Percentiles rank a stretch among this genome's conserved stretches.
Evolutionary conservation across 495 filamentous ascomycete species (phyloP).

Genomic region (Pseudomonodictys pantanalensis): DNA sequence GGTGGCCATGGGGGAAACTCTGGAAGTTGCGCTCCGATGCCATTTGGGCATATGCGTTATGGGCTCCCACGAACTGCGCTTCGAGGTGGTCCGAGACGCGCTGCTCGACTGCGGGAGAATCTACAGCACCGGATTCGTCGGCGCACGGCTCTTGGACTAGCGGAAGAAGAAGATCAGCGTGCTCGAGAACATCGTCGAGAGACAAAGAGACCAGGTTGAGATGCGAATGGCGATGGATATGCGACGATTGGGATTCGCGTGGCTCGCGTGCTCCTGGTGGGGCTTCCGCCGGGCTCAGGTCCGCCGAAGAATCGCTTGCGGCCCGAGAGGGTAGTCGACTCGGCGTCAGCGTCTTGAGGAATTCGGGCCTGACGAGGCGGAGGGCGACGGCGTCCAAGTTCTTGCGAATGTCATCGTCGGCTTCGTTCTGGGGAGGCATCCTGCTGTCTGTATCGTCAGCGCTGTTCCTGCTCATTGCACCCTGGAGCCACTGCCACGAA

Average conservation of each 20-base stretch:
- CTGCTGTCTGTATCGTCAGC: no score
- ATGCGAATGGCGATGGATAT: constrained; percentile 21
- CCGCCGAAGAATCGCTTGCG: constrained; percentile 26
- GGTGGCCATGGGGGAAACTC: constrained; percentile 56
- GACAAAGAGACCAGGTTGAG: constrained; percentile 14
- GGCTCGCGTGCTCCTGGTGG: no score
- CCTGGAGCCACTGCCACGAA: no score
- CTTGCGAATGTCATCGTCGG: no score
- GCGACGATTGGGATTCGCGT: no score
- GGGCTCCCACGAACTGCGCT: constrained; percentile 15
- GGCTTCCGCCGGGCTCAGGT: constrained; percentile 12
- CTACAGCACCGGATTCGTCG: no score
- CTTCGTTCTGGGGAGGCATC: no score
- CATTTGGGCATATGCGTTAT: constrained; percentile 31
- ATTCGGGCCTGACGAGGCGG: constrained; percentile 17
- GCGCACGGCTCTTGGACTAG: constrained; percentile 22
- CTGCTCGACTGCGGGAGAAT: constrained; percentile 9
- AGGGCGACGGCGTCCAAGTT: constrained; percentile 25
- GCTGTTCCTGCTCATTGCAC: no score
- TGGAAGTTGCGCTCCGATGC: constrained; percentile 35
- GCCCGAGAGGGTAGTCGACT: constrained; percentile 31
- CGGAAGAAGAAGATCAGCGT: constrained; percentile 13
- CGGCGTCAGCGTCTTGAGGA: constrained; percentile 28
- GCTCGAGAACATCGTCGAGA: constrained; percentile 16
- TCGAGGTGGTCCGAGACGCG: constrained; percentile 20